A percentile compares a stretch with the other conserved stretches of the same genome.
phyloP scores from a whole-genome alignment of 78 protist species.

The Tieghemostelium lacteum region DNA sequence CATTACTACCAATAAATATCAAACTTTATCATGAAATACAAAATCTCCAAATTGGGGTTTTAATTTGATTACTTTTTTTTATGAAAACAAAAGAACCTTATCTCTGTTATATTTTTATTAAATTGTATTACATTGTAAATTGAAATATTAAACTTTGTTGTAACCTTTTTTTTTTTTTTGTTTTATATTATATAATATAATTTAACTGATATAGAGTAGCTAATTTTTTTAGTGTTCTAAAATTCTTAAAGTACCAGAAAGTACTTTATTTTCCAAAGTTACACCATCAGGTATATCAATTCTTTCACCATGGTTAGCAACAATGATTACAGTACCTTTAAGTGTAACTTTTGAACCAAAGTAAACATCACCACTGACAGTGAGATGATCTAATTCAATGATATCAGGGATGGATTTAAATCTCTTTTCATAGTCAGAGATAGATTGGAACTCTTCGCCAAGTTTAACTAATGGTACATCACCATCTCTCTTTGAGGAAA shows the following conservation, averaged over 20 bases:
- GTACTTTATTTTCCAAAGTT: slow-evolving; percentile 90
- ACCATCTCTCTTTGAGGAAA: slow-evolving; percentile 63
- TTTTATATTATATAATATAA: too few relatives aligned
- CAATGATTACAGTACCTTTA: slow-evolving; percentile 92
- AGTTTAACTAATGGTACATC: slow-evolving; percentile 91
- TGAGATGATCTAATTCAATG: slow-evolving; percentile 91
- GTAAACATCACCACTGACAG: slow-evolving; percentile 95
- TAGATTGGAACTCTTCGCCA: slow-evolving; percentile 85
- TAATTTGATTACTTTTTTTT: too few relatives aligned
- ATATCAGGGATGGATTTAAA: slow-evolving; percentile 90
- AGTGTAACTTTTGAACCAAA: slow-evolving; percentile 88
- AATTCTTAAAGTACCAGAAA: slow-evolving; percentile 89
- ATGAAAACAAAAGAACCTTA: too few relatives aligned
- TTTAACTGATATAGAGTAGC: too few relatives aligned
- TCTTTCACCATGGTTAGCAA: slow-evolving; percentile 85
- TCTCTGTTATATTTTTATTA: too few relatives aligned
- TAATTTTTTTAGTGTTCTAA: slow-evolving; percentile 80
- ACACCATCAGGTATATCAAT: slow-evolving; percentile 93
- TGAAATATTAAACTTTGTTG: too few relatives aligned
- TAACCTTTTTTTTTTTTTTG: too few relatives aligned
- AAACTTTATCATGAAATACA: too few relatives aligned
- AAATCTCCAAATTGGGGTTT: too few relatives aligned
- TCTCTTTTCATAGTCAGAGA: slow-evolving; percentile 69
- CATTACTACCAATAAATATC: too few relatives aligned
- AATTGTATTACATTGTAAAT: too few relatives aligned